Evolutionary conservation across 768 basidiomycete species (phyloP).

Genomic region (Boletus vermiculosoides): DNA sequence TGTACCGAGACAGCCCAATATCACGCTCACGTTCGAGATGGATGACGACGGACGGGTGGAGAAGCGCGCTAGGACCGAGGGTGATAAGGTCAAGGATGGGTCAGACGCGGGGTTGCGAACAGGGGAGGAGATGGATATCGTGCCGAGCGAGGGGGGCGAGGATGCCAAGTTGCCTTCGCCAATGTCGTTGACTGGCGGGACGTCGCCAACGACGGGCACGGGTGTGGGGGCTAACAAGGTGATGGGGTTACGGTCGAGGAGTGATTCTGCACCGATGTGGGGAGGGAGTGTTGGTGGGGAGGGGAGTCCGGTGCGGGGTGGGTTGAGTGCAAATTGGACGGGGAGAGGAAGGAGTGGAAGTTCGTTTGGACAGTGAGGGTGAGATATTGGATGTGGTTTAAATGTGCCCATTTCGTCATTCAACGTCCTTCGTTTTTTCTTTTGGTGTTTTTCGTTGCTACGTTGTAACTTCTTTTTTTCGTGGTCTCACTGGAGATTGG

Average conservation of each 20-base stretch:
- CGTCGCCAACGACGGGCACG: slow-evolving; percentile 13
- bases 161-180: slow-evolving; percentile 23
- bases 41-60: slow-evolving; percentile 22
- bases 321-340: slow-evolving; percentile 30
- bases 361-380: slow-evolving; percentile 27
- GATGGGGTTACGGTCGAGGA: slow-evolving; percentile 22
- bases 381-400: background rate
- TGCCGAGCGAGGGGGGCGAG: slow-evolving; percentile 9
- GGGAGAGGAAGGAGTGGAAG: slow-evolving; percentile 27
- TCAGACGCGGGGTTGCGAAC: slow-evolving; percentile 9
- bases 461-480: background rate
- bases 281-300: slow-evolving; percentile 19
- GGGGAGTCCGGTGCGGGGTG: slow-evolving; percentile 15
- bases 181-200: slow-evolving; percentile 18
- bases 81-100: slow-evolving; percentile 3
- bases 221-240: slow-evolving; percentile 16
- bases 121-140: slow-evolving; percentile 28
- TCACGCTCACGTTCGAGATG: slow-evolving; percentile 28
- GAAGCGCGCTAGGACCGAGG: slow-evolving; percentile 27
- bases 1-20: slow-evolving; percentile 28
- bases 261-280: slow-evolving; percentile 28
- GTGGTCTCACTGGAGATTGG: background rate
- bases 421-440: slow-evolving; percentile 21
- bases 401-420: slow-evolving; percentile 19
- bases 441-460: background rate